phyloP scores from a whole-genome alignment of 1,139 yeast genomes.

The Nakaseomyces kungkrabaensis region DNA sequence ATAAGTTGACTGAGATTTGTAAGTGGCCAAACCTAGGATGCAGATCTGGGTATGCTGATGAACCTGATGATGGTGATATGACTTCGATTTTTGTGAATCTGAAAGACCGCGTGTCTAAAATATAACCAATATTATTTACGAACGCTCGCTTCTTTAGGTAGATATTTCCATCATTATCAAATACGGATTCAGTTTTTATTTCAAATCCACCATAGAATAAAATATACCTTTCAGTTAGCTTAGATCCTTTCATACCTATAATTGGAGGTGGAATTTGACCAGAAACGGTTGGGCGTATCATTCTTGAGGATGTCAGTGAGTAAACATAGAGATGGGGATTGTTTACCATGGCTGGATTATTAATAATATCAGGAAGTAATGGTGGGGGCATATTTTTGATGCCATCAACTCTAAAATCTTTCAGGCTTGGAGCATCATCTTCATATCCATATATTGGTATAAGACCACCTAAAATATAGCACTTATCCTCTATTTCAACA shows the following conservation, averaged over 20 bases:
- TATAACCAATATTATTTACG: slow-evolving; percentile 33
- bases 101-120: slow-evolving; percentile 33
- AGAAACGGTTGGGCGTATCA: slow-evolving; percentile 17
- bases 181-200: slow-evolving; percentile 27
- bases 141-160: slow-evolving; percentile 28
- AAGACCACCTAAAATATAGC: slow-evolving; percentile 36
- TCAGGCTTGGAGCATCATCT: slow-evolving; percentile 27
- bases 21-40: slow-evolving; percentile 41
- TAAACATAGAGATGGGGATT: slow-evolving; percentile 28
- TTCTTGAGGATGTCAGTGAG: slow-evolving; percentile 30
- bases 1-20: slow-evolving; percentile 23
- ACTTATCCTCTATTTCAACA: slow-evolving; percentile 27
- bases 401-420: slow-evolving; percentile 29
- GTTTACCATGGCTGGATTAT: slow-evolving; percentile 31
- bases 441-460: slow-evolving; percentile 26
- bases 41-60: slow-evolving; percentile 30
- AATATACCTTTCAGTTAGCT: slow-evolving; percentile 33
- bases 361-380: slow-evolving; percentile 29
- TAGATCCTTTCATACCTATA: slow-evolving; percentile 33
- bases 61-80: slow-evolving; percentile 32
- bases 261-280: slow-evolving; percentile 36
- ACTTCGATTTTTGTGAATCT: slow-evolving; percentile 33
- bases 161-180: slow-evolving; percentile 23
- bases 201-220: slow-evolving; percentile 41
- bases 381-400: slow-evolving; percentile 37